phyloP scores from a whole-genome alignment of 2,329 filamentous ascomycete species.

The Cladosporium sp. region DNA sequence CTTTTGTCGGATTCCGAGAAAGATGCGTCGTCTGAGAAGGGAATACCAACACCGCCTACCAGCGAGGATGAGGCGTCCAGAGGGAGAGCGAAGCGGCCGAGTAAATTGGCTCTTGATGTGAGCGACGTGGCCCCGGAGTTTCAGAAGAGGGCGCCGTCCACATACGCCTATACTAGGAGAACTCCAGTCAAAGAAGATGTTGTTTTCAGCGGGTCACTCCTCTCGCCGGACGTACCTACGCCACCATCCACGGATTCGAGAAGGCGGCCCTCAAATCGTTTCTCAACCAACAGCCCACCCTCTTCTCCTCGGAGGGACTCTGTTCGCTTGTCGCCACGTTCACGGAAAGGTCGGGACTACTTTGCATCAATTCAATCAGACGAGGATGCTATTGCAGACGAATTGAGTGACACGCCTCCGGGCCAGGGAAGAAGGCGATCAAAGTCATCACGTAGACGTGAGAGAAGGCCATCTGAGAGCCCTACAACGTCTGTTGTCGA shows the following conservation, averaged over 20 bases:
- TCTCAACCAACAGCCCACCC: constrained; percentile 15
- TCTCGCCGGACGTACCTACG: constrained; percentile 47
- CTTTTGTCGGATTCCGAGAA: constrained; percentile 38
- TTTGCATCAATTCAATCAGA: constrained; percentile 17
- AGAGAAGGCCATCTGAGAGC: constrained; percentile 14
- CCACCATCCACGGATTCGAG: constrained; percentile 28
- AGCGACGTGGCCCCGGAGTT: constrained; percentile 36
- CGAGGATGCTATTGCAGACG: constrained; percentile 25
- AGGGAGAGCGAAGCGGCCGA: constrained; percentile 23
- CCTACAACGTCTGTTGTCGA: constrained; percentile 20
- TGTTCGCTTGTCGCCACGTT: constrained; percentile 19
- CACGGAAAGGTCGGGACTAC: constrained; percentile 23
- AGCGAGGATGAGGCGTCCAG: constrained; percentile 35
- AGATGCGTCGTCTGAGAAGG: constrained; percentile 13
- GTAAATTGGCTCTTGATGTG: constrained; percentile 31
- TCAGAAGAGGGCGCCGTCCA: constrained; percentile 38
- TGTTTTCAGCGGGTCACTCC: constrained; percentile 38
- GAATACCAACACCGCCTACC: constrained; percentile 31
- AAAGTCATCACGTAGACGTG: constrained; percentile 5
- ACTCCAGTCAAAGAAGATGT: constrained; percentile 29
- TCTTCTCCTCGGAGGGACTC: constrained; percentile 24
- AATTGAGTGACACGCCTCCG: constrained; percentile 3
- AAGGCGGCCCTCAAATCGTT: constrained; percentile 5
- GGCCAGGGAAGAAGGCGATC: neutral
- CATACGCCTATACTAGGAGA: constrained; percentile 41